Percentiles rank a stretch among this genome's conserved stretches.
Conservation (phyloP, 345 rosid genomes). For the Ceriops zippeliana region DNA sequence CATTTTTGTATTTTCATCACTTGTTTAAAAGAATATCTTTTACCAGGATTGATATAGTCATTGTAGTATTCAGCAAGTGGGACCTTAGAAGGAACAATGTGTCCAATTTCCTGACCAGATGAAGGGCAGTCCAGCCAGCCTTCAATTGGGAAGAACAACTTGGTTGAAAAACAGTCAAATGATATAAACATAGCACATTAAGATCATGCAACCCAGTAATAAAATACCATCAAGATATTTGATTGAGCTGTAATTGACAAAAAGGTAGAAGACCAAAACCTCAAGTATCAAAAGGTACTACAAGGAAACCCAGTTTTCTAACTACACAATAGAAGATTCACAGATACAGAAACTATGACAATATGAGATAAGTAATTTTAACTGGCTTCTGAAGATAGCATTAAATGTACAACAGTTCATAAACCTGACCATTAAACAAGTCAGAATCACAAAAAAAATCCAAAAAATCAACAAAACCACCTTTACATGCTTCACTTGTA, state of each 20-base stretch:
- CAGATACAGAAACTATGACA: too few relatives aligned
- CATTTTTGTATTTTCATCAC: slow-evolving; percentile 76
- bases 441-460: not conserved
- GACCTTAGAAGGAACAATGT: slow-evolving; percentile 87
- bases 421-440: not conserved
- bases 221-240: not conserved
- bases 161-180: slow-evolving; percentile 3
- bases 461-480: not conserved
- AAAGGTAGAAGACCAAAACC: not conserved
- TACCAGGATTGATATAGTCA: slow-evolving; percentile 75
- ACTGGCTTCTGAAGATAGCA: not conserved
- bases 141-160: slow-evolving; percentile 23
- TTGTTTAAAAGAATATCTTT: slow-evolving; percentile 97
- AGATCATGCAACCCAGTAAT: not conserved
- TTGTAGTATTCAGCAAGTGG: slow-evolving; percentile 84
- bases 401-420: not conserved
- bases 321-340: not conserved
- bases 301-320: not conserved
- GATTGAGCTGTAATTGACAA: not conserved
- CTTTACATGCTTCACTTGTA: not conserved
- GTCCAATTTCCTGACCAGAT: slow-evolving; percentile 63
- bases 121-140: slow-evolving; percentile 98
- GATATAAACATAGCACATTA: slow-evolving; percentile 2
- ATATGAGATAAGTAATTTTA: not conserved
- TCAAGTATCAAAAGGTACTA: not conserved